A percentile compares a stretch with the other conserved stretches of the same genome.
phyloP scores from a whole-genome alignment of 2,329 filamentous ascomycete species.

The Didymella lethalis region DNA sequence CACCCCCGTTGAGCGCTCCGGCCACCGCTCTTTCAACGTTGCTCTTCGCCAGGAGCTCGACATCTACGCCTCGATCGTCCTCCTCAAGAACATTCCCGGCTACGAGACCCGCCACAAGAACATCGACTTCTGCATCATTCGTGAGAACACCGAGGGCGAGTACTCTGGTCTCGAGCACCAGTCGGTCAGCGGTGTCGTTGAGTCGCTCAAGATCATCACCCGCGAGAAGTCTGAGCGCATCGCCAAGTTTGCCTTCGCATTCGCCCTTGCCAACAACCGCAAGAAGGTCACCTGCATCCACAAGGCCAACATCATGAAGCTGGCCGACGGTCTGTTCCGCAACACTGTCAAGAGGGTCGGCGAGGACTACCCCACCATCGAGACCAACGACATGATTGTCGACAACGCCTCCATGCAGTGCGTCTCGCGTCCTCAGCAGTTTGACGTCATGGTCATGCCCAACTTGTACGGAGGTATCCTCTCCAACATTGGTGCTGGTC shows the following conservation, averaged over 20 bases:
- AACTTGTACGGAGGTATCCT: constrained; percentile 99
- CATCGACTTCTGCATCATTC: constrained; percentile 98
- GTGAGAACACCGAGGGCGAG: constrained; percentile 99
- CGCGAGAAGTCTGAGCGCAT: constrained; percentile 99
- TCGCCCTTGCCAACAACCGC: constrained; percentile 97
- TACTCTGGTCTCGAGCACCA: constrained; percentile 99
- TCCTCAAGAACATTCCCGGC: constrained; percentile 99
- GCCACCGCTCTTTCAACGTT: constrained; percentile 99
- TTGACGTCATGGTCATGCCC: constrained; percentile 99
- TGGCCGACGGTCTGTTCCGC: constrained; percentile 98
- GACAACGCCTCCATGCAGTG: constrained; percentile 99
- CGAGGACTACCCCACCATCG: constrained; percentile 93
- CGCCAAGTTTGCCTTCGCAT: constrained; percentile 97
- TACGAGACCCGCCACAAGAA: constrained; percentile 97
- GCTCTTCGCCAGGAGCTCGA: constrained; percentile 98
- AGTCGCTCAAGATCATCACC: constrained; percentile 99
- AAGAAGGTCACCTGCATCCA: constrained; percentile 99
- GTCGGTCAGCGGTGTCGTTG: constrained; percentile 93
- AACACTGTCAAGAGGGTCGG: constrained; percentile 94
- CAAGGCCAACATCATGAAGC: constrained; percentile 99
- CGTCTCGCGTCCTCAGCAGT: constrained; percentile 94
- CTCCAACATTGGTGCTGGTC: constrained; percentile 97
- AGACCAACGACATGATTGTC: constrained; percentile 99
- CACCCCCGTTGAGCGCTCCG: constrained; percentile 94
- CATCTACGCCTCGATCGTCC: constrained; percentile 96